Conservation (phyloP, 306 rosid species). For the Cicer judaicum region DNA sequence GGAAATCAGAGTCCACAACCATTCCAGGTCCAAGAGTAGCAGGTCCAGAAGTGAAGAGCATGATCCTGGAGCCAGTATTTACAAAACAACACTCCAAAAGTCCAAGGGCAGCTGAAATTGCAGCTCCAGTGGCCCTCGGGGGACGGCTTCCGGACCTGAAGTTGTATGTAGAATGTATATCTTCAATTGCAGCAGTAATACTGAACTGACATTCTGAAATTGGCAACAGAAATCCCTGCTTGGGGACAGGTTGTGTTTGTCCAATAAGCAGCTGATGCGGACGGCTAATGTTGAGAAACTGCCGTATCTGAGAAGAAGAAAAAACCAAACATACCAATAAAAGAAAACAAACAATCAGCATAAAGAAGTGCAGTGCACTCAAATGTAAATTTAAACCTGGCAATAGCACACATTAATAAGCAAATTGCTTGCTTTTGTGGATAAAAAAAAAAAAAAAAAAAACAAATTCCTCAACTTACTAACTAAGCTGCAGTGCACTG, state of each 20-base stretch:
- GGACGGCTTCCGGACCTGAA: constrained; percentile 57
- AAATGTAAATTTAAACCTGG: constrained; percentile 5
- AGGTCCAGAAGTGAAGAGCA: constrained; percentile 92
- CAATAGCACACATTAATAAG: not conserved
- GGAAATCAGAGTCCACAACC: constrained; percentile 64
- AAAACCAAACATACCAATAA: not conserved
- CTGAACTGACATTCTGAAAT: constrained; percentile 81
- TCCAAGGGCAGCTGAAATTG: constrained; percentile 79
- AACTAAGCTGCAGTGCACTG: not conserved
- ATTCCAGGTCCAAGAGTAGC: constrained; percentile 83
- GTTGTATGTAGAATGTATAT: constrained; percentile 58
- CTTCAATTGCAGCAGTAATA: constrained; percentile 74
- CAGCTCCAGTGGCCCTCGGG: constrained; percentile 77
- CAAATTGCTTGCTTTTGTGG: not conserved
- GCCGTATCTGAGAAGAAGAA: constrained; percentile 53
- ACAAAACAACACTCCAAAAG: constrained; percentile 69
- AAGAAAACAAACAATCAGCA: not conserved
- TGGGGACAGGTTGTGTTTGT: constrained; percentile 52
- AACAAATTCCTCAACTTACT: not conserved
- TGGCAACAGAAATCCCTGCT: constrained; percentile 72
- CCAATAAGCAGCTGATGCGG: constrained; percentile 61
- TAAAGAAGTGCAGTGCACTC: not conserved
- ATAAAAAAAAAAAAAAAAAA: too few species aligned
- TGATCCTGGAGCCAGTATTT: constrained; percentile 76
- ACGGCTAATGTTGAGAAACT: constrained; percentile 58